Evolutionary conservation across 2,329 filamentous ascomycete species (phyloP), one percentile per base, ranked within the genome.

Genomic region (Talaromyces sp.): DNA sequence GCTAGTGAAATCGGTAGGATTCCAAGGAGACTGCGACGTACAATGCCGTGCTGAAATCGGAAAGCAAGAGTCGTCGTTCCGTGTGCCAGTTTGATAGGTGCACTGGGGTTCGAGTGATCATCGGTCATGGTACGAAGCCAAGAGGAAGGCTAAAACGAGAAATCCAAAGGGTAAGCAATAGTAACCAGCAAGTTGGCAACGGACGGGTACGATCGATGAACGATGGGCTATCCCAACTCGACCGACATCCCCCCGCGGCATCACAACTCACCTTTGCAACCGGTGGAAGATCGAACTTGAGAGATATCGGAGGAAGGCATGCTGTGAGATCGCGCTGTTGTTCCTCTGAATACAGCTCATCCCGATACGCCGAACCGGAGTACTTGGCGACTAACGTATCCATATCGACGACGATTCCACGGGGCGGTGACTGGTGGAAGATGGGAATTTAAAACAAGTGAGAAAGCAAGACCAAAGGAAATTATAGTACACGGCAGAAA

Each of bases 21-120:
- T n/a, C 17, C 56, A 57, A 24, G 46, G n/a, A n/a, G 21, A 46
- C 43, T 46, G 19, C 19, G 4, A 66, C 72, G 64, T 75, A 75
- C 73, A 79, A 99, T 97, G 74, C 94, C 94, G 71, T 92, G 92
- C 80, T 97, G 88, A 84, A 97, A 99, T 74, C 93, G 88, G 85
- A 99, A 99, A 65, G 92, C 93, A 64, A 99, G 87, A 57, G 94
- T 99, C 62, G 94, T 99, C 63, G 94, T 99, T 74, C 94, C 94
- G 85, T 99, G 94, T 65, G 94, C 94, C 71, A 99, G 92, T 85
- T 99, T 99, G 85, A 99, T 99, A 69, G 94, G 94, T 79, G 92
- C 97, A 79, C 90, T 87, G 62, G 94, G 92, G 83, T 99, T 99
- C 70, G 92, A 88, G 78, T 92, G 88, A 85, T 99, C 94, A 81